Conservation (phyloP, 352 stramenopile genomes). For the Blastocystis sp. region DNA sequence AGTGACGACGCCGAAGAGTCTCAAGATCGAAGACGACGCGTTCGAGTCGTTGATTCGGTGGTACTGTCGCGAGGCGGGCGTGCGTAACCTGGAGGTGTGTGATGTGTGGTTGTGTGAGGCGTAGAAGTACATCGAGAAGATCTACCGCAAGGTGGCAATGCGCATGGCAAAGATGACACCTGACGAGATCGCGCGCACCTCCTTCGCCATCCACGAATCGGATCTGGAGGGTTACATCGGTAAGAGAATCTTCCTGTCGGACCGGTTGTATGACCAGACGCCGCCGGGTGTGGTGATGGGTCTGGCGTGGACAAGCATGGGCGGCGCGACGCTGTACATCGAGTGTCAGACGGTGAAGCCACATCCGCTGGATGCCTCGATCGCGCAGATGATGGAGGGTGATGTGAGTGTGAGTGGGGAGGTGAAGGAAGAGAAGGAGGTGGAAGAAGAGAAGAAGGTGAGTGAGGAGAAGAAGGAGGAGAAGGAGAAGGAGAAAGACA, state of each 20-base stretch:
- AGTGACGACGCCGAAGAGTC: slow-evolving; percentile 3
- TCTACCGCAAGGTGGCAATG: slow-evolving; percentile 95
- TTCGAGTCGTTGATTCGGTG: slow-evolving; percentile 85
- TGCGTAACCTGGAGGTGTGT: slow-evolving; percentile 86
- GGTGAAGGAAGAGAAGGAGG: background rate
- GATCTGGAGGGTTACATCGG: slow-evolving; percentile 97
- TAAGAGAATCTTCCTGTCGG: slow-evolving; percentile 93
- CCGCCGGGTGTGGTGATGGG: slow-evolving; percentile 95
- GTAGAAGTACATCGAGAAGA: slow-evolving; percentile 96
- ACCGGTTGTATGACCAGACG: slow-evolving; percentile 93
- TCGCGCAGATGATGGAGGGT: background rate
- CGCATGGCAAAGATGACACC: slow-evolving; percentile 86
- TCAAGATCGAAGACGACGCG: slow-evolving; percentile 87
- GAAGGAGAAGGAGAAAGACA: background rate
- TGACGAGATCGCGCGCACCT: slow-evolving; percentile 76
- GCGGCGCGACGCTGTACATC: slow-evolving; percentile 97
- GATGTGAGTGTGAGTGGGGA: too few relatives aligned
- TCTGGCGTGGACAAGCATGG: slow-evolving; percentile 96
- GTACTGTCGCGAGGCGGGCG: slow-evolving; percentile 95
- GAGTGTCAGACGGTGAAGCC: slow-evolving; percentile 79
- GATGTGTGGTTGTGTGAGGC: background rate
- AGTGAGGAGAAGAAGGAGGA: slow-evolving; percentile 6
- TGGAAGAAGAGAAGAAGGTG: background rate
- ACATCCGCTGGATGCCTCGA: slow-evolving; percentile 53
- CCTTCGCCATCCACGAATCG: slow-evolving; percentile 88